Conservation (phyloP, 176 grass and related monocot genomes). For the Aegilops sharonensis region DNA sequence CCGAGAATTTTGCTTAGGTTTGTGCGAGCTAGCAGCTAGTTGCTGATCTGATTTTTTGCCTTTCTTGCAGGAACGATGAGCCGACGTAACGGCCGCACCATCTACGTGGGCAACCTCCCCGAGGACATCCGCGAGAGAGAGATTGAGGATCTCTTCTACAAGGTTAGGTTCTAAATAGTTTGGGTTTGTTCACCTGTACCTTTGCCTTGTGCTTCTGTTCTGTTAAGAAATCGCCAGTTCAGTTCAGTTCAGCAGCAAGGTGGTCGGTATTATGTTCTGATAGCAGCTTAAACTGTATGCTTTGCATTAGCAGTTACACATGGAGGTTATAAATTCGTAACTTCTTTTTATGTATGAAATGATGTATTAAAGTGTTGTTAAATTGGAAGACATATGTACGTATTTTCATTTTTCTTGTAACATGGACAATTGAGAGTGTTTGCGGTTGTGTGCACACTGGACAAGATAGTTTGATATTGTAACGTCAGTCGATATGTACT, state of each 20-base stretch:
- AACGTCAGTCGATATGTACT: neutral
- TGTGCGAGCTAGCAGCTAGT: neutral
- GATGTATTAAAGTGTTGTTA: neutral
- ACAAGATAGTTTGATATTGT: neutral
- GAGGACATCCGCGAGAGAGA: conserved; percentile 77
- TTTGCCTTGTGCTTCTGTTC: neutral
- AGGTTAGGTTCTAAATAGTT: conserved; percentile 38
- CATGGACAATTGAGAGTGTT: neutral
- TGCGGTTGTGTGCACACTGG: neutral
- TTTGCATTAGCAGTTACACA: neutral
- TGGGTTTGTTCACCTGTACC: neutral
- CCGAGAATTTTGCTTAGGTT: neutral
- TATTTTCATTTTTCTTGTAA: neutral
- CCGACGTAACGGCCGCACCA: conserved; percentile 56
- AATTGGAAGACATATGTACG: neutral
- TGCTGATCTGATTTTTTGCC: neutral
- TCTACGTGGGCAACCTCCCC: conserved; percentile 94
- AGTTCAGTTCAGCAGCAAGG: neutral
- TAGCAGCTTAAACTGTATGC: neutral
- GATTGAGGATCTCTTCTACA: conserved; percentile 89
- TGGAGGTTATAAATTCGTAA: neutral
- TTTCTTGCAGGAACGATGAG: conserved; percentile 59
- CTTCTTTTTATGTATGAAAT: too few relatives aligned
- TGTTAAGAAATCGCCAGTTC: neutral
- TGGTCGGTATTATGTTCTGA: neutral